Percentiles rank a stretch among this genome's conserved stretches.
Evolutionary conservation across 495 filamentous ascomycete species (phyloP).

Genomic region (Amphirosellinia nigrospora): DNA sequence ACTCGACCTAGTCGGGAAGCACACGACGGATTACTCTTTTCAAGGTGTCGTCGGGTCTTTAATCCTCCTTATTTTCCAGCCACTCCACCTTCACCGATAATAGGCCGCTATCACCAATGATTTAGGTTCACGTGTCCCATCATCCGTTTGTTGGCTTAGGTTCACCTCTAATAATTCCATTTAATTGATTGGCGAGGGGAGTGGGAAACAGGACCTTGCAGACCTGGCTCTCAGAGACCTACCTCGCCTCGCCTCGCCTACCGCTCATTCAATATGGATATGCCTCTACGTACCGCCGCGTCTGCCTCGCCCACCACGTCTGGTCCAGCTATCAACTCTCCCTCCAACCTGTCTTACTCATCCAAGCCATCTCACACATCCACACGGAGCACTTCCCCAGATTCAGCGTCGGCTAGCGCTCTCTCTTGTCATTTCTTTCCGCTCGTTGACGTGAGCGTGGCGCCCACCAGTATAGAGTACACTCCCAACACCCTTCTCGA

Average conservation of each 20-base stretch:
- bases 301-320: constrained; percentile 22
- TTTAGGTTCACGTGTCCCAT: neutral
- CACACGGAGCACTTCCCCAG: constrained; percentile 33
- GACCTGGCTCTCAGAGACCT: constrained; percentile 25
- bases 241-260: constrained; percentile 5
- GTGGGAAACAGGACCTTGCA: constrained; percentile 1
- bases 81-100: neutral
- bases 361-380: constrained; percentile 33
- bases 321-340: constrained; percentile 27
- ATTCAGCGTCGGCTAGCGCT: constrained; percentile 8
- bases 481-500: constrained; percentile 24
- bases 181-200: constrained; percentile 31
- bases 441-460: constrained; percentile 26
- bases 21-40: neutral
- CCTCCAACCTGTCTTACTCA: constrained; percentile 34
- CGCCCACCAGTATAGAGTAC: constrained; percentile 27
- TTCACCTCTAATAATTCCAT: constrained; percentile 9
- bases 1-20: neutral
- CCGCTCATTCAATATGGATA: constrained; percentile 35
- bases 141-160: constrained; percentile 35
- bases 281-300: constrained; percentile 19
- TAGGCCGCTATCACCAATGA: neutral
- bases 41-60: neutral
- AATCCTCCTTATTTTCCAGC: neutral
- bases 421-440: constrained; percentile 23